Evolutionary conservation across 345 rosid genomes (phyloP).

Genomic region (Leavenworthia alabamica): DNA sequence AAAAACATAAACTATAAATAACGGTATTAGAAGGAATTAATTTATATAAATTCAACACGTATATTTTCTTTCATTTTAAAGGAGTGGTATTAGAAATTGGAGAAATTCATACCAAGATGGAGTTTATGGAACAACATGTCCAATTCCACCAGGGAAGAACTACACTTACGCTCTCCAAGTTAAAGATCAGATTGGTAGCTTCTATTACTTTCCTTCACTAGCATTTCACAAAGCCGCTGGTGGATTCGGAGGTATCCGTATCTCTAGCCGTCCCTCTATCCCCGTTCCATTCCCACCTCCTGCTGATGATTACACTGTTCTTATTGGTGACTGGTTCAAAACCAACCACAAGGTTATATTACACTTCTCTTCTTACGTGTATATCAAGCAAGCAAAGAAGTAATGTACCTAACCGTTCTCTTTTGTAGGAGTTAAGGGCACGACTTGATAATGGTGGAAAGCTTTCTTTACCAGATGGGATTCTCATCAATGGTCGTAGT

Average conservation of each 20-base stretch:
- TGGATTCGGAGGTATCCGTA: slow-evolving; percentile 57
- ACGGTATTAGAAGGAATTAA: too few species aligned
- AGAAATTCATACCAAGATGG: slow-evolving; percentile 53
- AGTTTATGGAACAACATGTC: slow-evolving; percentile 74
- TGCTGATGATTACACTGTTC: slow-evolving; percentile 49
- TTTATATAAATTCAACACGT: too few species aligned
- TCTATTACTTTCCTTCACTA: too few species aligned
- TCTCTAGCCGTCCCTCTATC: slow-evolving; percentile 43
- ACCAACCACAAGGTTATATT: slow-evolving; percentile 58
- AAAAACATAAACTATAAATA: too few species aligned
- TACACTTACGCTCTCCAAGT: slow-evolving; percentile 16
- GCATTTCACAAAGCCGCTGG: too few species aligned
- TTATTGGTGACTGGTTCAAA: slow-evolving; percentile 61
- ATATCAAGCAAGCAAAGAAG: background rate
- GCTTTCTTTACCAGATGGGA: background rate
- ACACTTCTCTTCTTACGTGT: background rate
- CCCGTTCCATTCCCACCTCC: slow-evolving; percentile 53
- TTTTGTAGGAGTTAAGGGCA: background rate
- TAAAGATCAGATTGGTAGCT: slow-evolving; percentile 18
- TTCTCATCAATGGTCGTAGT: slow-evolving; percentile 6
- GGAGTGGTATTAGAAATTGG: slow-evolving; percentile 2
- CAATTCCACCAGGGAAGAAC: slow-evolving; percentile 54
- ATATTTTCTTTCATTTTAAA: background rate
- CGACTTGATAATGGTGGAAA: slow-evolving; percentile 3
- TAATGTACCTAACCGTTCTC: too few species aligned